These are phyloP conservation scores for Parascedosporium putredinis DNA, from an alignment of 2,329 filamentous ascomycete genomes.

Conservation along the genomic window DNA sequence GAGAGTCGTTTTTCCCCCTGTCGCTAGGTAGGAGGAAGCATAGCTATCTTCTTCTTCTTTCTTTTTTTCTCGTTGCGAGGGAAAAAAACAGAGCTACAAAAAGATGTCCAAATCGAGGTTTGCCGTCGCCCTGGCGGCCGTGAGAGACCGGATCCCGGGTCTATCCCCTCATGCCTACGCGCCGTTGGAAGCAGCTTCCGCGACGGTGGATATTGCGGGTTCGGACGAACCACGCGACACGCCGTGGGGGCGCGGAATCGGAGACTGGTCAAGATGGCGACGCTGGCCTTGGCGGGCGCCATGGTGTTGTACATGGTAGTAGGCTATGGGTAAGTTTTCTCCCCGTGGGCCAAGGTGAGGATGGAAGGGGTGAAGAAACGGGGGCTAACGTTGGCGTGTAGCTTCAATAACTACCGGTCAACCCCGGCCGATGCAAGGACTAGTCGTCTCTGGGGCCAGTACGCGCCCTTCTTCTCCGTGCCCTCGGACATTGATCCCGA, in stretches of 20 bases:
- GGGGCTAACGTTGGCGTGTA: neutral
- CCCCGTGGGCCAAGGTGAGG: too few relatives aligned
- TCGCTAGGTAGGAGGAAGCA: too few relatives aligned
- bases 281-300: neutral
- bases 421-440: neutral
- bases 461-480: slow-evolving; percentile 74
- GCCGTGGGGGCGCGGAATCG: neutral
- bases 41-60: neutral
- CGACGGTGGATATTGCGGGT: neutral
- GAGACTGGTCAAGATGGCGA: neutral
- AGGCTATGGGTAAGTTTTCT: neutral
- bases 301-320: neutral
- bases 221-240: neutral
- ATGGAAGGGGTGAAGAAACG: too few relatives aligned
- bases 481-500: slow-evolving; percentile 51
- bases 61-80: neutral
- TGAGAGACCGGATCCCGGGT: neutral
- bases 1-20: too few relatives aligned
- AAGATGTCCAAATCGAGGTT: neutral
- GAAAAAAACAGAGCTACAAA: neutral
- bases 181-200: neutral
- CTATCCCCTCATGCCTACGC: neutral
- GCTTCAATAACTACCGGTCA: neutral
- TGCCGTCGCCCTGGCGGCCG: neutral
- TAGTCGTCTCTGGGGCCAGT: slow-evolving; percentile 70